Base-by-base conservation (phyloP, 352 stramenopile genomes). In the Thalassiosira oceanica region DNA sequence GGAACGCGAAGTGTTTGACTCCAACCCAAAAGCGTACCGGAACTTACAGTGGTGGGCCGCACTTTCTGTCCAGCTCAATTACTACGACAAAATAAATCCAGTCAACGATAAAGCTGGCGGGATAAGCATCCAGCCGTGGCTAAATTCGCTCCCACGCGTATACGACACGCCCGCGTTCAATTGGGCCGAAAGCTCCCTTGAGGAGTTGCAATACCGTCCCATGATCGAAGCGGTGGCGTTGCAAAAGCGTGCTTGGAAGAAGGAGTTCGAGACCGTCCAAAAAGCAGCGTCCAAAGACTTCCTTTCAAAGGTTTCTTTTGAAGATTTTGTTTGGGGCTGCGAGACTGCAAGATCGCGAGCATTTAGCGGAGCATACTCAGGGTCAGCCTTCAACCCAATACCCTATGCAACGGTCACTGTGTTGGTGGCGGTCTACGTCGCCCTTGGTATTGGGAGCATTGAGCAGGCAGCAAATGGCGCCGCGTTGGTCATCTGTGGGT, bases 81-180 rank as follows among this genome's bases (percentile, higher is more conserved):
- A 75, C 37, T 71, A 82, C 20, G 76, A 89, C 44, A 80, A 80
- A 39, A 50, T 86, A 11, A 74, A 78, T 55, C 53, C 69, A 13
- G 57, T 44, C 7, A 82, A 78, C 43, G 23, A 70, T 53, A 4
- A 27, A 26, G 52, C 56, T 8, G 64, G 70, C 20, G 44, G 29
- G 0, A 24, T 72, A 1, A 61, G 69, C 41, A 66, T 86, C 41
- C 50, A 56, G 24, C 63, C 80, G 6, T 91, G 84, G 84, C 72
- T 91, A 20, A 69, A 85, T 51, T 78, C 80, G 0, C 48, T 91
- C 8, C 83, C 83, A 36, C 60, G 64, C 51, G 23, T 44, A 35
- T 91, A 89, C 68, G 63, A 83, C 68, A 91, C 84, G 7, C 80
- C 80, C 7, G 77, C 89, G 48, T 80, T 86, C 42, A 89, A n/a